Conservation (phyloP, 345 rosid genomes). For the Abelmoschus esculentus region DNA sequence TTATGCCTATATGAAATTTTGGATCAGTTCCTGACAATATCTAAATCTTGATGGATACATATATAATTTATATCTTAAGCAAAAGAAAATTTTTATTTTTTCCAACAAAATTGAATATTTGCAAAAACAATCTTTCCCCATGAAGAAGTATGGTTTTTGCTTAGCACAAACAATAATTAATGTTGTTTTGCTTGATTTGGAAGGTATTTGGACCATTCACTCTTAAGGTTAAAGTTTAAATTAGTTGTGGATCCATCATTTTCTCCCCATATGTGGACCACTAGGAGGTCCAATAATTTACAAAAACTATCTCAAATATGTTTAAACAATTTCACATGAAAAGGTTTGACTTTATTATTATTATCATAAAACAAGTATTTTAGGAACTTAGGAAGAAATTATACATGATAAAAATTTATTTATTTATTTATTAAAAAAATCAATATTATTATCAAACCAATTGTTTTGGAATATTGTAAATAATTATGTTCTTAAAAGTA, state of each 20-base stretch:
- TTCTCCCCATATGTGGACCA: not conserved
- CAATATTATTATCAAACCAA: too few relatives aligned
- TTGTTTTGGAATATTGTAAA: too few relatives aligned
- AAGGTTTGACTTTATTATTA: not conserved
- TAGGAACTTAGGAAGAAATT: not conserved
- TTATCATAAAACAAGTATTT: not conserved
- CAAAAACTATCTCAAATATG: not conserved
- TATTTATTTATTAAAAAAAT: too few relatives aligned
- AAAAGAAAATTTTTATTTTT: too few relatives aligned
- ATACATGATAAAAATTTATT: too few relatives aligned
- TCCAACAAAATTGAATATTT: not conserved
- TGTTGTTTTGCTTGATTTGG: not conserved
- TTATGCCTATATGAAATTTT: too few relatives aligned
- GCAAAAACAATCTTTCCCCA: not conserved
- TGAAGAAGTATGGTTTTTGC: not conserved
- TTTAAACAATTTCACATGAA: not conserved
- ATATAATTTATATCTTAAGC: not conserved
- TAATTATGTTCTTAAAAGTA: too few relatives aligned
- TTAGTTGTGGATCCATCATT: not conserved
- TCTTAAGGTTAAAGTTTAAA: not conserved
- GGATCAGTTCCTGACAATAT: too few relatives aligned
- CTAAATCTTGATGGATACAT: not conserved
- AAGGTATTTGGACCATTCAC: not conserved
- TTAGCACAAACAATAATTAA: not conserved
- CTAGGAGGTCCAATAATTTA: not conserved